Evolutionary conservation across 345 rosid genomes (phyloP).

Genomic region (Tarenaya hassleriana): DNA sequence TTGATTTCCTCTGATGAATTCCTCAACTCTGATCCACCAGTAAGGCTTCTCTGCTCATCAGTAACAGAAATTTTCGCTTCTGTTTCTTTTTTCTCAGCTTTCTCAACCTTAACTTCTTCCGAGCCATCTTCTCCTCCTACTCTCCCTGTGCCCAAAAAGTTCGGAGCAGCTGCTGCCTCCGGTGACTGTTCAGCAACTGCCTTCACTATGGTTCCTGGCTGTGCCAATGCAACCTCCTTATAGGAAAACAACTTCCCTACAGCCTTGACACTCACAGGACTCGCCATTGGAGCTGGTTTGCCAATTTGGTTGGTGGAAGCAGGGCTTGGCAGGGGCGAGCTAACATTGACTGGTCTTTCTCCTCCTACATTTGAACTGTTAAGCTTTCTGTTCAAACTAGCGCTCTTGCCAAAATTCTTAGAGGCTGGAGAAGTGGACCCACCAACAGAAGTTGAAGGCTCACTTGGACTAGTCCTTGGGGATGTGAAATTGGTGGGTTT

Average conservation of each 20-base stretch:
- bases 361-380: slow-evolving; percentile 33
- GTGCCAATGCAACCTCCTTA: slow-evolving; percentile 97
- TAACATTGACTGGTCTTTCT: slow-evolving; percentile 41
- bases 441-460: slow-evolving; percentile 34
- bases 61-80: slow-evolving; percentile 25
- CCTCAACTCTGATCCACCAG: slow-evolving; percentile 19
- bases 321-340: slow-evolving; percentile 48
- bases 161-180: slow-evolving; percentile 32
- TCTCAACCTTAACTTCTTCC: slow-evolving; percentile 33
- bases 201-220: slow-evolving; percentile 93
- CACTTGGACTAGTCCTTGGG: slow-evolving; percentile 46
- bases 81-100: slow-evolving; percentile 29
- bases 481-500: slow-evolving; percentile 55
- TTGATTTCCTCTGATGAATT: slow-evolving; percentile 28
- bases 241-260: slow-evolving; percentile 90
- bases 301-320: slow-evolving; percentile 44
- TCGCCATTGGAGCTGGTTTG: slow-evolving; percentile 41
- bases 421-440: slow-evolving; percentile 40
- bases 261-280: slow-evolving; percentile 58
- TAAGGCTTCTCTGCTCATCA: slow-evolving; percentile 30
- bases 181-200: slow-evolving; percentile 70
- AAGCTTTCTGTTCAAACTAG: slow-evolving; percentile 67
- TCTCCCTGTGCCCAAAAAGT: slow-evolving; percentile 24
- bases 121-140: slow-evolving; percentile 21
- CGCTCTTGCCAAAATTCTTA: slow-evolving; percentile 60